Base-by-base conservation (phyloP, 345 rosid genomes). In the Alliaria petiolata region DNA sequence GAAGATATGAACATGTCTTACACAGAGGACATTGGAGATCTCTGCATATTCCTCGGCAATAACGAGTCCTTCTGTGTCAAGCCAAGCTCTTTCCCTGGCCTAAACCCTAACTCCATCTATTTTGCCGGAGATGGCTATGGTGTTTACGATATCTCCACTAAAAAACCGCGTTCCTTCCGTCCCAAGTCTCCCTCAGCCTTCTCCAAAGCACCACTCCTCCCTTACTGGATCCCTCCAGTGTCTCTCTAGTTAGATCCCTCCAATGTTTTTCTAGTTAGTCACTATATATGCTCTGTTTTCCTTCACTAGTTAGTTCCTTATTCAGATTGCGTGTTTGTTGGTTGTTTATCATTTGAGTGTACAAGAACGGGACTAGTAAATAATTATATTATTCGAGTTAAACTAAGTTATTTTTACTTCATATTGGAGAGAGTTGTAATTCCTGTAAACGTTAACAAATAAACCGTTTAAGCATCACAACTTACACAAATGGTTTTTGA, bases 31-130 rank as follows among this genome's bases (percentile, higher is more conserved):
- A 44, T 56, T 43, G 73, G 73, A n/a, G 56, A 69, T 45, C 55
- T 69, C n/a, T 69, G 65, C 73, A 69, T 69, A 31, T 69, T 69
- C 56, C 56, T 69, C n/a, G 73, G 73, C 56, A 16, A 53, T 1
- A 69, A 57, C 17, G 73, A 69, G 44, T 45, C 73, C 20, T 69
- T 69, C 4, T 44, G 64, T 35, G 36, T 69, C 73, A 33, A 44
- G 15, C 65, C 73, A 16, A 69, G 73, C 73, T 69, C 63, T n/a
- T 33, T 55, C 56, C 56, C 65, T 15, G 73, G 73, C 43, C 43
- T 69, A 31, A 57, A 33, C 40, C 46, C 73, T 44, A 69, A 69
- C 26, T 56, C 73, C 45, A 57, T 69, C 64, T 69, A 69, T 35
- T 69, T 55, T 13, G 56, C 42, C 3, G 56, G 56, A 3, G 10